Conservation (phyloP, 2,329 filamentous ascomycete species). For the Phialophora macrospora region DNA sequence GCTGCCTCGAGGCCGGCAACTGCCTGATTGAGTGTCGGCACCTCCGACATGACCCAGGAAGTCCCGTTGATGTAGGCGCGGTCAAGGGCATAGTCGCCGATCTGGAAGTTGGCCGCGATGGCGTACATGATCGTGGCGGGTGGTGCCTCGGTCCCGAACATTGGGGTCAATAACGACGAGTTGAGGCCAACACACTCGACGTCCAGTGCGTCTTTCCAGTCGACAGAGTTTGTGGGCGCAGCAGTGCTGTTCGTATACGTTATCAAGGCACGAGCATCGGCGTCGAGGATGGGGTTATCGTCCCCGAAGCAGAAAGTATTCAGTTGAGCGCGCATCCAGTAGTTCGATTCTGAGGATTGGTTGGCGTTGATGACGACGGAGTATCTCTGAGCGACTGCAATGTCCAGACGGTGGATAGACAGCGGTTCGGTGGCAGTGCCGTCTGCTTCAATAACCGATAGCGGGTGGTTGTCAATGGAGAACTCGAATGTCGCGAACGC, state of each 20-base stretch:
- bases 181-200: constrained; percentile 18
- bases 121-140: constrained; percentile 38
- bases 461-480: constrained; percentile 45
- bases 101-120: constrained; percentile 69
- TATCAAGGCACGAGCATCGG: constrained; percentile 11
- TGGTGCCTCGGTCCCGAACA: constrained; percentile 13
- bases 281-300: constrained; percentile 14
- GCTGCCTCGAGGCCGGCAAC: constrained; percentile 9
- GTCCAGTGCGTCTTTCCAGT: constrained; percentile 18
- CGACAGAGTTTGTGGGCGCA: constrained; percentile 5
- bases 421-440: constrained; percentile 46
- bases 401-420: constrained; percentile 64
- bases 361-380: constrained; percentile 24
- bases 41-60: constrained; percentile 17
- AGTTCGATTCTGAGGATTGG: constrained; percentile 26
- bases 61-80: constrained; percentile 21
- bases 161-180: constrained; percentile 14
- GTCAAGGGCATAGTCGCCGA: constrained; percentile 57
- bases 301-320: constrained; percentile 25
- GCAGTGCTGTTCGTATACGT: constrained; percentile 17
- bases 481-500: constrained; percentile 65
- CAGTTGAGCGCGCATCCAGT: constrained; percentile 43
- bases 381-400: constrained; percentile 67
- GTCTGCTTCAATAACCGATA: constrained; percentile 44
- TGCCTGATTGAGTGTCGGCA: constrained; percentile 18